Evolutionary conservation across 1,284 basidiomycete species (phyloP), one percentile per base, ranked within the genome.

Genomic region (Papiliotrema laurentii): DNA sequence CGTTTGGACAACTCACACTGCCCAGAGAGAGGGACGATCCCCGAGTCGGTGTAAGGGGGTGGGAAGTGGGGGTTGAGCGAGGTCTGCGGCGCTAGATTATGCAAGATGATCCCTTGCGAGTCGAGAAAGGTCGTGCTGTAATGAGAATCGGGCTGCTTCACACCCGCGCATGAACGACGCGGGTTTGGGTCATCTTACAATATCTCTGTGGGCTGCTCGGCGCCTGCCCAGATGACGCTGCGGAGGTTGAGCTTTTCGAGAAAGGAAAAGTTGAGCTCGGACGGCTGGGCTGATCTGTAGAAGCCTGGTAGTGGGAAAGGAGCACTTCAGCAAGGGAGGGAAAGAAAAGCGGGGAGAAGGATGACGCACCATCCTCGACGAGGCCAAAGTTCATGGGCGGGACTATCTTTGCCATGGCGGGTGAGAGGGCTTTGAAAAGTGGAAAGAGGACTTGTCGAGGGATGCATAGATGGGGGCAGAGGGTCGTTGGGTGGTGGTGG

Each of bases 241-340:
- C 68, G 72, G 37, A 80, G 61, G 6, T 70, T 64, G 19, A 80
- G 69, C 56, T 77, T 76, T 58, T 79, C 77, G 25, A 80, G 63
- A 49, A 80, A 79, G 1, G 76, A 75, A 53, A 79, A 77, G 64
- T 79, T 78, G 56, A 79, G 72, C 54, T 78, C 76, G 37, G 76
- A 76, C 1, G 78, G 78, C 57, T 79, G 77, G 9, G 76, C 77
- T 19, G 75, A 78, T 3, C 78, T 68, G 53, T 77, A 78, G 47
- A 78, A 75, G 37, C 74, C 75, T 65, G 51, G 4, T 1, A 11
- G 41, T 60, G n/a, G 54, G 51, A n/a, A n/a, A n/a, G n/a, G n/a
- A n/a, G n/a, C n/a, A n/a, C n/a, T n/a, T n/a, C n/a, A n/a, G n/a
- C n/a, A n/a, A n/a, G n/a, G n/a, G n/a, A n/a, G n/a, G n/a, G n/a